Percentiles rank a stretch among this genome's conserved stretches.
Conservation (phyloP, 768 basidiomycete genomes). For the Pilatotrama ljubarskyi region DNA sequence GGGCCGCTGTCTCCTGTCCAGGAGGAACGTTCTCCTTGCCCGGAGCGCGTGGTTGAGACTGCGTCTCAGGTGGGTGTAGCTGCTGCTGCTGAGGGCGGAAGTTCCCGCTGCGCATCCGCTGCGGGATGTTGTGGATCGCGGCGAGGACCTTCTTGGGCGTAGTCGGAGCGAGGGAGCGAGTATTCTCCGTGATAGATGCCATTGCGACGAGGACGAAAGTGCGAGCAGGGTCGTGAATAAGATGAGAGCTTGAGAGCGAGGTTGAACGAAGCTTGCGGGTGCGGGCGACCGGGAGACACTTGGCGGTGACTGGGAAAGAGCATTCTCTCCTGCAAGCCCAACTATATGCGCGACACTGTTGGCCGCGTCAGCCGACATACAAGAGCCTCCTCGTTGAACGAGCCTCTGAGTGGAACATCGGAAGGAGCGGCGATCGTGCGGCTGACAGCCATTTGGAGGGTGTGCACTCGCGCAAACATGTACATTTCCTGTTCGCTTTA, state of each 20-base stretch:
- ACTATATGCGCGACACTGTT: background rate
- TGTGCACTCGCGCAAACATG: too few relatives aligned
- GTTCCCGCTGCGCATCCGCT: slow-evolving; percentile 19
- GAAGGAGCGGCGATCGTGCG: background rate
- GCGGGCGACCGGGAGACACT: slow-evolving; percentile 1
- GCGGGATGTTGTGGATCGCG: slow-evolving; percentile 26
- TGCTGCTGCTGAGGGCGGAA: slow-evolving; percentile 4
- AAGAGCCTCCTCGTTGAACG: background rate
- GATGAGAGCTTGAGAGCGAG: background rate
- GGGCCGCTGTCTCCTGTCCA: background rate
- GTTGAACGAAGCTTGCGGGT: background rate
- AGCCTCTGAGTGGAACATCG: background rate
- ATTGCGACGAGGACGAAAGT: background rate
- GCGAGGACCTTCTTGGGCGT: slow-evolving; percentile 22
- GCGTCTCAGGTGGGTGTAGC: too few relatives aligned
- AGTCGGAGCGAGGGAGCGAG: background rate
- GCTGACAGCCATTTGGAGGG: background rate
- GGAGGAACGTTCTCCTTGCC: slow-evolving; percentile 24
- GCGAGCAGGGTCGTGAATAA: background rate
- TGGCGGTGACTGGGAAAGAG: background rate
- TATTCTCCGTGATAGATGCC: slow-evolving; percentile 1
- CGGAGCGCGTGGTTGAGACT: background rate
- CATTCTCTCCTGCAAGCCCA: background rate
- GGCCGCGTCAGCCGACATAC: background rate
- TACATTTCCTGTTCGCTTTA: too few relatives aligned